Evolutionary conservation across 179 eudicot genomes (phyloP).

Genomic region (Vitellaria paradoxa): DNA sequence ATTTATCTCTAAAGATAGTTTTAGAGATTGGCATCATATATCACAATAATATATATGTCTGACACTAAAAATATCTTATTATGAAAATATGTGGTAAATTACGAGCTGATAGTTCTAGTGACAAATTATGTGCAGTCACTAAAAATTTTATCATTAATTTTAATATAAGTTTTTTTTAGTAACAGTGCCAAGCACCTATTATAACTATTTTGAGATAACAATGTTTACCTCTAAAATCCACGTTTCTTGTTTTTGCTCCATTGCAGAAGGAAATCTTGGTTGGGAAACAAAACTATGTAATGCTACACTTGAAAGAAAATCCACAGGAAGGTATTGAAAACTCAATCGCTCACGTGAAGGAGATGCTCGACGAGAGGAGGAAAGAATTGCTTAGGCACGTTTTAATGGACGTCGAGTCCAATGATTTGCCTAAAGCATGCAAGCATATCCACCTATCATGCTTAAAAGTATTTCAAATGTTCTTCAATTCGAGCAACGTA

Average conservation of each 20-base stretch:
- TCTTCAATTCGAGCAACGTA: slow-evolving; percentile 30
- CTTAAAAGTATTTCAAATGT: slow-evolving; percentile 42
- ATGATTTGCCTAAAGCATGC: slow-evolving; percentile 22
- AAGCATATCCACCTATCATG: slow-evolving; percentile 31
- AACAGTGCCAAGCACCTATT: too few species aligned
- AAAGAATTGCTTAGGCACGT: slow-evolving; percentile 31
- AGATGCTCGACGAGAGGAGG: slow-evolving; percentile 16
- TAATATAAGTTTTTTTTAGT: too few species aligned
- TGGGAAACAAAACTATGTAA: slow-evolving; percentile 35
- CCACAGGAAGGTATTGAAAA: slow-evolving; percentile 24
- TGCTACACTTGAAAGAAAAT: slow-evolving; percentile 32
- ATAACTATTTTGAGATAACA: too few species aligned
- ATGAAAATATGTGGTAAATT: too few species aligned
- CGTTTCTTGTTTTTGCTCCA: too few species aligned
- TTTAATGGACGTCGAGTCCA: slow-evolving; percentile 12
- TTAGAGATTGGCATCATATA: too few species aligned
- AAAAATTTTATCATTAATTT: too few species aligned
- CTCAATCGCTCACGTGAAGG: slow-evolving; percentile 25
- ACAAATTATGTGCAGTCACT: too few species aligned
- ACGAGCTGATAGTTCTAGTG: too few species aligned
- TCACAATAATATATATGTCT: too few species aligned
- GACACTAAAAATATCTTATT: too few species aligned
- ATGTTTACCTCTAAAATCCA: neutral
- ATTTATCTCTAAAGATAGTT: too few species aligned
- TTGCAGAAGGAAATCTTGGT: slow-evolving; percentile 34